Percentiles rank a stretch among this genome's conserved stretches.
Conservation (phyloP, 306 rosid species). For the Phaseolus lunatus region DNA sequence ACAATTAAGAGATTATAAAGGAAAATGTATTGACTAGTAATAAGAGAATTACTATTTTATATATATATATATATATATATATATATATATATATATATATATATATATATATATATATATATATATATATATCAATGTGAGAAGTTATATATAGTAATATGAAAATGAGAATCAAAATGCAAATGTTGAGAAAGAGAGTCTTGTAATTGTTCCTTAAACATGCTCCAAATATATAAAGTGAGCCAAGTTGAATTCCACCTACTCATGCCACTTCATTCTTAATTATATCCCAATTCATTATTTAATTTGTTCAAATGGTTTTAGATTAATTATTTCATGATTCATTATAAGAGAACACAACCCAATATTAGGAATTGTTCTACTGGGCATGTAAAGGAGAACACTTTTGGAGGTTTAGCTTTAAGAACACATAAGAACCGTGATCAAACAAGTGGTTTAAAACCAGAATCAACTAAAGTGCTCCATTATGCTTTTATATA, state of each 20-base stretch:
- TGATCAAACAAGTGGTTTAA: conserved; percentile 5
- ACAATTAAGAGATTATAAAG: too few relatives aligned
- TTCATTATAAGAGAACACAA: not conserved
- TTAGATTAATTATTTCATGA: conserved; percentile 10
- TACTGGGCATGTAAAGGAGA: conserved; percentile 4
- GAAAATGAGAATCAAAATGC: not conserved
- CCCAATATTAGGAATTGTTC: not conserved
- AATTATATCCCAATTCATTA: conserved; percentile 19
- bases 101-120: too few relatives aligned
- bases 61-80: too few relatives aligned
- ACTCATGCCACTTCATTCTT: conserved; percentile 26
- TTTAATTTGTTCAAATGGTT: conserved; percentile 5
- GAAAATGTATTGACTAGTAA: too few relatives aligned
- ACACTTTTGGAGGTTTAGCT: conserved; percentile 13
- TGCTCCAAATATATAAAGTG: conserved; percentile 8
- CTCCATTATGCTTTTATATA: not conserved
- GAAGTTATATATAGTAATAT: not conserved
- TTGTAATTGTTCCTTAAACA: not conserved
- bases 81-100: too few relatives aligned
- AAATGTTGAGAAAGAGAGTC: not conserved
- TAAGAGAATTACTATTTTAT: too few relatives aligned
- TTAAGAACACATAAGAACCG: conserved; percentile 29
- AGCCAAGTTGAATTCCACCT: conserved; percentile 36
- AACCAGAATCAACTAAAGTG: conserved; percentile 32
- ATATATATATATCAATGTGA: not conserved